Conservation (phyloP, 2,329 filamentous ascomycete species). For the Exophiala spinifera region DNA sequence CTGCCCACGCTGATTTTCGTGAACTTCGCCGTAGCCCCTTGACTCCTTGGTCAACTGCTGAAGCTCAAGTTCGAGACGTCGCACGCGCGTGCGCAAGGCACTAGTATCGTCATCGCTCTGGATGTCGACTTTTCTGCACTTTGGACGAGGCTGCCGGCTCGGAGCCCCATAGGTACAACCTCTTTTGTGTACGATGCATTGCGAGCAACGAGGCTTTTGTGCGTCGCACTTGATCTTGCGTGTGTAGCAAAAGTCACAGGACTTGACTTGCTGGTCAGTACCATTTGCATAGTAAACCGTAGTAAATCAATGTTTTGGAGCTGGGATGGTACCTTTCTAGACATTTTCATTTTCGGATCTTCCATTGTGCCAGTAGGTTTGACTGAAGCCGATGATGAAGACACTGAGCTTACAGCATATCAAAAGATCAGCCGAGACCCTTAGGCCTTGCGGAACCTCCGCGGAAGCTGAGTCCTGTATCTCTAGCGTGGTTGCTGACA, state of each 20-base stretch:
- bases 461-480: background rate
- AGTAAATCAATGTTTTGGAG: too few relatives aligned
- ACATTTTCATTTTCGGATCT: too few relatives aligned
- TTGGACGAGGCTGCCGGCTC: conserved; percentile 1
- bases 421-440: too few relatives aligned
- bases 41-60: background rate
- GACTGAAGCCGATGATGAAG: too few relatives aligned
- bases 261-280: conserved; percentile 4
- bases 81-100: too few relatives aligned
- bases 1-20: background rate
- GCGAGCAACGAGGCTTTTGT: conserved; percentile 35
- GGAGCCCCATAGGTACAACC: conserved; percentile 11
- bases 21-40: background rate
- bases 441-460: too few relatives aligned
- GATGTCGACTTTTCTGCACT: background rate
- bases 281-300: too few relatives aligned
- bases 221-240: conserved; percentile 38
- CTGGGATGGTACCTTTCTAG: too few relatives aligned
- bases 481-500: background rate
- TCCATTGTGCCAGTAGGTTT: too few relatives aligned
- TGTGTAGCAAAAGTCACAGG: conserved; percentile 37
- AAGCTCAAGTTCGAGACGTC: too few relatives aligned
- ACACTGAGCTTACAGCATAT: too few relatives aligned
- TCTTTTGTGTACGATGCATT: conserved; percentile 31
- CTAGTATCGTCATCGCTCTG: background rate